Percentiles rank a stretch among this genome's conserved stretches.
Conservation (phyloP, 73 alveolate genomes). For the Symbiodinium pilosum region DNA sequence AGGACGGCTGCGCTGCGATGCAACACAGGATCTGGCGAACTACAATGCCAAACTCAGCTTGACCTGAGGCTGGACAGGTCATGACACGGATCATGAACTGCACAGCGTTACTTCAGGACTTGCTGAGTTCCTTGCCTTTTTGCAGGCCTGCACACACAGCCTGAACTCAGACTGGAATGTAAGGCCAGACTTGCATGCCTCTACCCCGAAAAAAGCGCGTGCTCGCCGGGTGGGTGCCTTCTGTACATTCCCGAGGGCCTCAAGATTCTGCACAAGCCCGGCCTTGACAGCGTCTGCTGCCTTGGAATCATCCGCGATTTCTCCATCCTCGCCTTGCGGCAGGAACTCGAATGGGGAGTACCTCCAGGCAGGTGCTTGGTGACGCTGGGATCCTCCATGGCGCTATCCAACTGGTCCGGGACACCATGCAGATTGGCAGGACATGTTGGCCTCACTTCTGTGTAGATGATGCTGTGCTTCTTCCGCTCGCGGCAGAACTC, state of each 20-base stretch:
- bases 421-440: background rate
- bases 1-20: slow-evolving; percentile 84
- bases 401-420: no score
- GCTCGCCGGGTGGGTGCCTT: no score
- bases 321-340: slow-evolving; percentile 37
- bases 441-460: slow-evolving; percentile 36
- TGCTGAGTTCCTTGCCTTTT: background rate
- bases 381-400: no score
- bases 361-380: slow-evolving; percentile 12
- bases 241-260: no score
- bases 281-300: slow-evolving; percentile 81
- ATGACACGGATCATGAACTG: no score
- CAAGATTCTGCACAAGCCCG: background rate
- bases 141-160: background rate
- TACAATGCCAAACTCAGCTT: background rate
- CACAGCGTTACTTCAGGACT: no score
- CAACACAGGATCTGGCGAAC: slow-evolving; percentile 83
- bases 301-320: slow-evolving; percentile 30
- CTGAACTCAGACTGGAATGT: background rate
- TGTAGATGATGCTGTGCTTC: slow-evolving; percentile 78
- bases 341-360: slow-evolving; percentile 83
- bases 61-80: no score
- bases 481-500: slow-evolving; percentile 79
- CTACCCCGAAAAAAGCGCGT: no score
- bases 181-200: no score